These are phyloP conservation scores for Eragrostis curvula DNA, from an alignment of 176 grass and related monocot species.

Conservation along the genomic window DNA sequence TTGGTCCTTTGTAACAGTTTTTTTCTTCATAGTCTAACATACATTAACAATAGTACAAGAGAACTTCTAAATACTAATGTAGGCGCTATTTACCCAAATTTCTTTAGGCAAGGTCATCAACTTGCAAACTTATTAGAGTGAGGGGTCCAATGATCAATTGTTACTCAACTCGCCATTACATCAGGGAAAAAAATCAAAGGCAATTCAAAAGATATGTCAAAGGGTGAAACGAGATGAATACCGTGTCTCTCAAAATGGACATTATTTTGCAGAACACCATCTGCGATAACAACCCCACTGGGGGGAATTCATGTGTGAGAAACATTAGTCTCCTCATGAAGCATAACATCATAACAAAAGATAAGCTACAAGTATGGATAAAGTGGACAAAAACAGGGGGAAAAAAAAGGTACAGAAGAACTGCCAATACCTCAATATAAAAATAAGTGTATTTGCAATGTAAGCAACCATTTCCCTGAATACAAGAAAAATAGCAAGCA, in stretches of 20 bases:
- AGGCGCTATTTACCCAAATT: background rate
- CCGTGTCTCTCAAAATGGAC: conserved; percentile 91
- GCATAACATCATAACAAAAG: conserved; percentile 16
- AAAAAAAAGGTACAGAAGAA: background rate
- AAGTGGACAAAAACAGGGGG: conserved; percentile 20
- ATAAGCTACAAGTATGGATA: conserved; percentile 18
- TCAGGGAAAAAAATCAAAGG: background rate
- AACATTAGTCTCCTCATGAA: conserved; percentile 10
- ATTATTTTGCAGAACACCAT: conserved; percentile 81
- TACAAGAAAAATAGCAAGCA: conserved; percentile 44
- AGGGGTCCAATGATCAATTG: background rate
- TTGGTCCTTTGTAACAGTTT: too few species aligned
- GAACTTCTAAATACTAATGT: background rate
- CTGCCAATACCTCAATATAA: conserved; percentile 86
- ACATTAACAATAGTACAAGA: background rate
- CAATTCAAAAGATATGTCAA: conserved; percentile 5
- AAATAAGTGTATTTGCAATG: conserved; percentile 96
- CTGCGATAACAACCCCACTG: conserved; percentile 99
- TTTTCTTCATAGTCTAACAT: background rate
- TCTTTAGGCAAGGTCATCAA: background rate
- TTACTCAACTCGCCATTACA: background rate
- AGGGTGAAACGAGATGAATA: conserved; percentile 41
- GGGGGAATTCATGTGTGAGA: conserved; percentile 46
- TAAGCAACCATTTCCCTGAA: conserved; percentile 99
- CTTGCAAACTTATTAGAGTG: background rate